Base-by-base conservation (phyloP, 2,329 filamentous ascomycete species). In the Didymella pomorum region DNA sequence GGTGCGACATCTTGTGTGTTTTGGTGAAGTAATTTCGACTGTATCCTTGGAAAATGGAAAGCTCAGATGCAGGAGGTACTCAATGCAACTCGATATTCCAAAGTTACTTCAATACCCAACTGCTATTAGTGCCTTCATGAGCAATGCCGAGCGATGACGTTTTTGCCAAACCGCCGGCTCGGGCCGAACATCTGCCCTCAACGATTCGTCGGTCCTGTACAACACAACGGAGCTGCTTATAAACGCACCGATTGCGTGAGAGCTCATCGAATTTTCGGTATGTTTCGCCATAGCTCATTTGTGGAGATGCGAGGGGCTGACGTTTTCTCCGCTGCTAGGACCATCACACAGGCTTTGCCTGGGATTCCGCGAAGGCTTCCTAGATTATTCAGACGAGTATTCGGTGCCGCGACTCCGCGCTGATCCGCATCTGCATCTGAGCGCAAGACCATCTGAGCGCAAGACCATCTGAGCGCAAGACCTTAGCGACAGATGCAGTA, bases 1-100 rank as follows among this genome's bases (percentile, higher is more conserved):
- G 65, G 47, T 74, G 72, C 3, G 72, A 58, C 74, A 76, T 77
- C 6, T 37, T 37, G 31, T 31, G 9, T 12, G 29, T 16, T 14
- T 12, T 31, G 4, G 29, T 31, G 14, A 31, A 16, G 12, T 9
- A 16, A 9, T 31, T 31, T 16, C 29, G 29, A 5, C 10, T 31
- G 29, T 14, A 31, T 31, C 29, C 12, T 31, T 31, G 14, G 29
- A 31, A 11, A 16, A 31, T 31, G 29, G 29, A 8, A 31, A 31
- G 29, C 4, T 29, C 9, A 29, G 6, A 14, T 31, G 29, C 14
- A 16, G 12, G 11, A 16, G 14, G 29, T 16, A 16, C 29, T 31
- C 4, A 2, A 31, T 16, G 29, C 16, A 2, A 31, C 29, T 16
- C 16, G 29, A 31, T 14, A 9, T 31, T 16, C 16, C 14, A 9